Evolutionary conservation across 129 eudicot species (phyloP), one percentile per base, ranked within the genome.

Genomic region (sunflower (Helianthus annuus)): DNA sequence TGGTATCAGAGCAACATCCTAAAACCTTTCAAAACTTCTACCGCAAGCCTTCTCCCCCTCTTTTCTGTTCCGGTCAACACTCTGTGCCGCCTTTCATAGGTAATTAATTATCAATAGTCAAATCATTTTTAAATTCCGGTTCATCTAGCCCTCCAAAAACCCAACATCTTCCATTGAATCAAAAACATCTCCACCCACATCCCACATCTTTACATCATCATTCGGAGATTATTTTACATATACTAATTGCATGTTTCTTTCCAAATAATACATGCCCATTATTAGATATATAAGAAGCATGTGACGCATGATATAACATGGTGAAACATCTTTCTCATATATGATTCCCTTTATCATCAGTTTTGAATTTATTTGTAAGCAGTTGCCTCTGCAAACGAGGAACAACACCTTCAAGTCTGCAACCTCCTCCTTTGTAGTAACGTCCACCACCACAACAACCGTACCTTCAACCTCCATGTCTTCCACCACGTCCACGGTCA

Each of bases 341-440:
- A 5, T 6, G 11, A 24, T 38, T 48, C 45, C 38, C 19, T 4
- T 32, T 1, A 40, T 39, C 0, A 68, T 62, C 46, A 70, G 49
- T 70, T 77, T 63, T 78, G 77, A 63, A 68, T 64, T 78, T 78
- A 77, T 46, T 78, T 78, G 82, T 78, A 78, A 60, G 77, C 82
- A 53, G 72, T 54, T 70, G 82, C 82, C 55, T 78, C 77, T 27
- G n/a, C 82, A 10, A 70, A 70, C 0, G 77, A 10, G 38, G 72
- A 53, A 59, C 82, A 78, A 54, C 81, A 77, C 58, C 0, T 70
- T 66, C 81, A 77, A 5, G 70, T 49, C 0, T 70, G 71, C 81
- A 77, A 5, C 81, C 71, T 60, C 61, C 54, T 36, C 66, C 44
- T 0, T 42, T 0, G 29, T 52, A 32, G 19, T 38, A 57, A 27